Evolutionary conservation across 108 stramenopile species (phyloP).

Genomic region (Epithemia pelagica): DNA sequence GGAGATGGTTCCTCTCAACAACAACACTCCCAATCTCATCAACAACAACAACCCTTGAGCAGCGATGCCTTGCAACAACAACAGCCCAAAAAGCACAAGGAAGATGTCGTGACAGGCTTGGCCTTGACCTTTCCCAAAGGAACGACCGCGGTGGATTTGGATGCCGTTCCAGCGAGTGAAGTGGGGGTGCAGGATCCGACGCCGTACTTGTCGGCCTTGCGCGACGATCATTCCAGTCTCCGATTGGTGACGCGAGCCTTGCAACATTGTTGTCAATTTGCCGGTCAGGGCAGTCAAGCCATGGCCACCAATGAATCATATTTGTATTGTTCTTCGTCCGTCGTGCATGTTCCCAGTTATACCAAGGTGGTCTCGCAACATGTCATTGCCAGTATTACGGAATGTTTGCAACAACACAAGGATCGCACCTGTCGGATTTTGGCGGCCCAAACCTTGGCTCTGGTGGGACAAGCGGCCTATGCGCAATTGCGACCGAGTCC

Average conservation of each 20-base stretch:
- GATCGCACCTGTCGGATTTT: slow-evolving; percentile 50
- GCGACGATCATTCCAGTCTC: slow-evolving; percentile 25
- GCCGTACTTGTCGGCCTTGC: slow-evolving; percentile 17
- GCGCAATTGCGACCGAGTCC: slow-evolving; percentile 41
- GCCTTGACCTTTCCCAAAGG: not conserved
- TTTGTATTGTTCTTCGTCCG: slow-evolving; percentile 17
- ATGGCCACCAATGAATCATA: not conserved
- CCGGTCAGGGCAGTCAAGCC: not conserved
- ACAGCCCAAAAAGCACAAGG: not conserved
- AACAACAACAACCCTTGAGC: too few relatives aligned
- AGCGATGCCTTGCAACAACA: too few relatives aligned
- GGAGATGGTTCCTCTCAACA: too few relatives aligned
- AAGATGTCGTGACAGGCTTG: not conserved
- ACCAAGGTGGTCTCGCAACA: slow-evolving; percentile 14
- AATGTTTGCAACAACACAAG: slow-evolving; percentile 34
- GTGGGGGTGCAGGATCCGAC: slow-evolving; percentile 8
- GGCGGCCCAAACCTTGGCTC: slow-evolving; percentile 43
- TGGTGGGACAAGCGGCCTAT: slow-evolving; percentile 39
- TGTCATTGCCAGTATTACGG: slow-evolving; percentile 20
- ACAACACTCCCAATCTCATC: too few relatives aligned
- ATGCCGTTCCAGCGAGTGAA: not conserved
- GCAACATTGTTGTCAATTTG: not conserved
- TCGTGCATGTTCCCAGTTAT: slow-evolving; percentile 37
- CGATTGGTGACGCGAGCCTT: not conserved
- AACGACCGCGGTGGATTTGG: not conserved